Base-by-base conservation (phyloP, 805 yeast species). In the Metschnikowia cubensis region DNA sequence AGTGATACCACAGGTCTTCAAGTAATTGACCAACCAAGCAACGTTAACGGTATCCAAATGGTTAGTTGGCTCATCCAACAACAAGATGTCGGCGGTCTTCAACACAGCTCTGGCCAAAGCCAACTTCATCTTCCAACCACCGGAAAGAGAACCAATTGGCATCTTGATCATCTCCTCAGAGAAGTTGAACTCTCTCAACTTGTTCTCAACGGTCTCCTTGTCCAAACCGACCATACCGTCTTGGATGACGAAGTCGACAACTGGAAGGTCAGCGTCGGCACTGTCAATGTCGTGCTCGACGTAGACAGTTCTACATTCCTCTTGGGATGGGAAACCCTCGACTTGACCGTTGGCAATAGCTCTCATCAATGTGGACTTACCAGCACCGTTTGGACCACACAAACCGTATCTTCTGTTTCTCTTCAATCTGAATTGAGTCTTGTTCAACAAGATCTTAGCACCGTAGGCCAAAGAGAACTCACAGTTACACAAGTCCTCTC, bases 71-170 rank as follows among this genome's bases (percentile, higher is more conserved):
- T 92, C 99, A 83, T 92, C 99, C 76, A 92, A 86, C 77, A 92
- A 82, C 76, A 92, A 82, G 72, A 92, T 94, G 77, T 89, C 96
- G 70, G 99, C 98, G 79, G 91, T 91, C 84, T 88, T 89, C 79
- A 92, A 85, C 70, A 92, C 97, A 71, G 99, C 99, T 81, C 97
- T 89, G 66, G 99, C 98, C 70, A 92, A 84, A 73, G 98, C 98
- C 76, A 92, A 85, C 81, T 94, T 94, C 99, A 92, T 92, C 86
- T 94, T 94, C 99, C 99, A 92, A 85, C 99, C 99, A 86, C 99
- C 99, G 70, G 99, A 94, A 66, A 94, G 83, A 59, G 97, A 88
- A 70, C 89, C 84, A 74, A 92, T 92, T 70, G 97, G 96, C 96
- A 87, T 88, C 59, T 69, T 71, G 69, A 87, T 84, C 97, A 92